These are phyloP conservation scores for Marchantia polymorpha DNA, from an alignment of 225 moss, liverwort and hornwort genomes.

Conservation along the genomic window DNA sequence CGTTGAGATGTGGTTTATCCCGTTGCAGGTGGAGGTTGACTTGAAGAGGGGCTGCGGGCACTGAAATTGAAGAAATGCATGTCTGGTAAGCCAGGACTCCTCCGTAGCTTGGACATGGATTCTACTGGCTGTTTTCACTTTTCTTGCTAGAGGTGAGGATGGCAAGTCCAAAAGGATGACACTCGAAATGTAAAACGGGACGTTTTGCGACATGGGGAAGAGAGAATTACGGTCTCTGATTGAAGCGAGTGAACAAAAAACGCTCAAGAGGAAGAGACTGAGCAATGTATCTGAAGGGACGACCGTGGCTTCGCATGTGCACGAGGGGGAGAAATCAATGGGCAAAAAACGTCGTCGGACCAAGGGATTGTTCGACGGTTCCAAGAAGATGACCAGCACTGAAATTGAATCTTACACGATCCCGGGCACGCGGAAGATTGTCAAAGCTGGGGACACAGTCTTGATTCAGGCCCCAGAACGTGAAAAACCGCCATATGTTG, in stretches of 20 bases:
- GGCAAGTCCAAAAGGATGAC: background rate
- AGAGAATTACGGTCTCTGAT: background rate
- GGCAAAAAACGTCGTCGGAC: background rate
- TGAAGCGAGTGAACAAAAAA: background rate
- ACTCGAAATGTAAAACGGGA: background rate
- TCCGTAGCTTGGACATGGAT: background rate
- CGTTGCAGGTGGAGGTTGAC: background rate
- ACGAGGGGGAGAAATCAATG: background rate
- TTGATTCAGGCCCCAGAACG: slow-evolving; percentile 57
- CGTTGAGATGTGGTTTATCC: background rate
- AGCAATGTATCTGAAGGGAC: background rate
- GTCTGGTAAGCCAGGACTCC: background rate
- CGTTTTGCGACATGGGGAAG: background rate
- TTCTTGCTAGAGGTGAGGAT: background rate
- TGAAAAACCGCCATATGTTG: slow-evolving; percentile 59
- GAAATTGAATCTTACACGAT: slow-evolving; percentile 2
- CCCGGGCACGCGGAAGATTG: background rate
- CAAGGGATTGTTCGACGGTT: too few species aligned
- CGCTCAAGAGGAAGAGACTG: background rate
- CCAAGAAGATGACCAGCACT: background rate
- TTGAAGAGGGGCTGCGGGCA: background rate
- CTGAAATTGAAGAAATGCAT: background rate
- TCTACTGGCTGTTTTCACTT: background rate
- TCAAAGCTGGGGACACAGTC: slow-evolving; percentile 55
- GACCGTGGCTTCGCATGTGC: background rate